Evolutionary conservation across 768 basidiomycete genomes (phyloP), one percentile per base, ranked within the genome.

Genomic region (Guyanaporus albipodus): DNA sequence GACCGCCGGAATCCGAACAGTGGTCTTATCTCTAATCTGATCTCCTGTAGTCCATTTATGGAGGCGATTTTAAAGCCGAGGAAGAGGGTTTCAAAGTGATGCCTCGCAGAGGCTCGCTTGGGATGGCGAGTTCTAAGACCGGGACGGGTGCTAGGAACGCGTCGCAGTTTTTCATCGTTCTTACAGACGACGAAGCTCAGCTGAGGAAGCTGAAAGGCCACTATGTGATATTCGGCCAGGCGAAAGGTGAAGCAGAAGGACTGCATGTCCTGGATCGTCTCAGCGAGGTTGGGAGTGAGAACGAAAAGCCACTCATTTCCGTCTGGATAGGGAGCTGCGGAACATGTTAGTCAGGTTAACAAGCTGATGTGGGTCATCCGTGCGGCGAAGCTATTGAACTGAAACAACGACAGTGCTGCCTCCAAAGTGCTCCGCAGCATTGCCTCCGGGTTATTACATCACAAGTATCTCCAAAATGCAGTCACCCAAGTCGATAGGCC

Each of bases 151-250:
- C 70, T 33, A 60, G 42, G 40, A 75, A 75, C 52, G 69, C 74
- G 39, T 73, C 70, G 4, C 72, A 78, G 57, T 78, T 77, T 59
- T 79, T 79, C 46, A 56, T 78, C 47, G 70, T 75, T 17, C 69
- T 78, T 28, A 67, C 73, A 2, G 62, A 68, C 38, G 68, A 74
- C 27, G 66, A 73, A 19, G 52, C 55, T 23, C 66, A 63, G 46
- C 64, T 75, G 34, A 63, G 68, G 35, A 80, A 75, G 59, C 54
- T 79, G 38, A 69, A 67, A n/a, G 75, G 75, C 32, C 76, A 73
- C 54, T 75, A 77, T 48, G 73, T 73, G 42, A 67, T 69, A 5
- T 78, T 75, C 50, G 75, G 71, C 6, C 56, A 67, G 42, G 51
- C 74, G 24, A 62, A 57, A 6, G 67, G 65, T 48, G 56, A 70